phyloP scores from a whole-genome alignment of 192 early-diverging fungal genomes.

The Coemansia sp. region DNA sequence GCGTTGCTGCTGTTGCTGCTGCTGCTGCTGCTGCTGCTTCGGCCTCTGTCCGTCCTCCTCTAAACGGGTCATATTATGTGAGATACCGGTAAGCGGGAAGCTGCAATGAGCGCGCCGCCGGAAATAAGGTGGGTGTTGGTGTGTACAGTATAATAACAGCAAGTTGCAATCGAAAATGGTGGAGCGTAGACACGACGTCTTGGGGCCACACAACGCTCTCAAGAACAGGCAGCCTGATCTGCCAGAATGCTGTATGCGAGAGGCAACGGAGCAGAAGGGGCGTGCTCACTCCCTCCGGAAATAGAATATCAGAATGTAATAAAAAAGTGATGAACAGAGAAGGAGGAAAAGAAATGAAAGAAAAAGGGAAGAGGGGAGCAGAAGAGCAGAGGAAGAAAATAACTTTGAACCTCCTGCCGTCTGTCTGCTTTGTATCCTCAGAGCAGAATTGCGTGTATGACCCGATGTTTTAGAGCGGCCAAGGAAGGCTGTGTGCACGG shows the following conservation, averaged over 20 bases:
- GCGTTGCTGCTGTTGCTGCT: not conserved
- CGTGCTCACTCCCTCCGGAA: not conserved
- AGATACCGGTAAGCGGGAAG: not conserved
- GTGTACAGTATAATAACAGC: not conserved
- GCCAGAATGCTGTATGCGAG: not conserved
- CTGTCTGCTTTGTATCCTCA: not conserved
- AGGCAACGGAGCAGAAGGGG: not conserved
- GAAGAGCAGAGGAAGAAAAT: not conserved
- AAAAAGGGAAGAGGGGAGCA: not conserved
- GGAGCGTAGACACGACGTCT: not conserved
- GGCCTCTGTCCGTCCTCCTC: not conserved
- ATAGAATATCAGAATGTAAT: conserved; percentile 7
- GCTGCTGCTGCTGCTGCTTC: not conserved
- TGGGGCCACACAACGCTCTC: conserved; percentile 13
- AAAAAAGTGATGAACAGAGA: not conserved
- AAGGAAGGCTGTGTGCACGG: not conserved
- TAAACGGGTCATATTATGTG: conserved; percentile 1
- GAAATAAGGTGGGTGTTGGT: no score
- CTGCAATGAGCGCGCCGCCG: conserved; percentile 5
- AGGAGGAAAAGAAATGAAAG: conserved; percentile 1
- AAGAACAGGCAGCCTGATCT: conserved; percentile 12
- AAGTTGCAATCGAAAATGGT: not conserved
- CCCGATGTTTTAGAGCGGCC: not conserved
- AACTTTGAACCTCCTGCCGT: not conserved
- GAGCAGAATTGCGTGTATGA: not conserved